Base-by-base conservation (phyloP, 176 grass and related monocot genomes). In the Musa beccarii region DNA sequence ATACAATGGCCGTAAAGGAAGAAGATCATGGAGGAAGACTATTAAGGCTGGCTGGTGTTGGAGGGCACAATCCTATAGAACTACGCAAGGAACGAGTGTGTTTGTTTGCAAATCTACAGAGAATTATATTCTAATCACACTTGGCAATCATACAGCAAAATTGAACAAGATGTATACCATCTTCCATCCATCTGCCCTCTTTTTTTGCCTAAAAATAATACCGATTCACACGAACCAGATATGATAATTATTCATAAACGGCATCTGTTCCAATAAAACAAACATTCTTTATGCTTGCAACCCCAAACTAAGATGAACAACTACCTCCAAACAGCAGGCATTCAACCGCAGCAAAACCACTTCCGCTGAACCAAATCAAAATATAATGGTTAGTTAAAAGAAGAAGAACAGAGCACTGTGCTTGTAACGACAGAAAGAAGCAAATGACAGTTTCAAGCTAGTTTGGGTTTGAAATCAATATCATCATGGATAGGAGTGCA, bases 281-380 rank as follows among this genome's bases (percentile, higher is more conserved):
- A 61, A 20, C 16, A n/a, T 61, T 61, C 65, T 43, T 43, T 29
- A 14, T 13, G 9, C 28, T 26, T 43, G 66, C 26, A 69, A 75
- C 21, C 53, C 53, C 62, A 78, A 73, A 55, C 66, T 19, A 69
- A 79, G 54, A 25, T 75, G 71, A 75, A 64, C 83, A 77, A 55
- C 62, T 80, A 43, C 19, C 59, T 49, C 49, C 63, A 26, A 74
- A 13, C 49, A 73, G 51, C 69, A 79, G 59, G 3, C 70, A 51
- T 64, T 85, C 69, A 85, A 81, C 66, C 64, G 21, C 83, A 85
- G 78, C 83, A 85, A 73, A 85, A 80, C 78, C 78, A 81, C 80
- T 65, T 76, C 20, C 50, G 77, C 83, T 85, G 79, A 56, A 81
- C 14, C 65, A 51, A 53, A 81, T 75, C 26, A 28, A 9, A 66